Conservation (phyloP, 2,329 filamentous ascomycete genomes). For the Aspergillus transmontanensis region DNA sequence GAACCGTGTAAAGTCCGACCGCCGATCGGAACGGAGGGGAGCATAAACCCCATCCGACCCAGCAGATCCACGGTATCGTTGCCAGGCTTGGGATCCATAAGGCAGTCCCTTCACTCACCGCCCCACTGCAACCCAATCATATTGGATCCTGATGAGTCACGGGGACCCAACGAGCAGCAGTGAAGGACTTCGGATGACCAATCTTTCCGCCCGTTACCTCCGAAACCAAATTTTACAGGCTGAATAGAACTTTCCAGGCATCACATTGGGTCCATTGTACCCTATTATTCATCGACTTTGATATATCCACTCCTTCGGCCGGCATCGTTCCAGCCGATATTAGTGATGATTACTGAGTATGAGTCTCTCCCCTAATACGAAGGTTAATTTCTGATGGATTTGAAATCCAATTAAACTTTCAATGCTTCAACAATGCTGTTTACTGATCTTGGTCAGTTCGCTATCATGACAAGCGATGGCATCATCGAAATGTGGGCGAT, state of each 20-base stretch:
- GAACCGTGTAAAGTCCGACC: conserved; percentile 14
- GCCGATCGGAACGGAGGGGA: conserved; percentile 16
- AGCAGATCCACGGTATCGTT: background rate
- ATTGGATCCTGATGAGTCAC: conserved; percentile 17
- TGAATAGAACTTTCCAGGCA: conserved; percentile 15
- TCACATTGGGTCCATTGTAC: background rate
- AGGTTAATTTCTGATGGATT: background rate
- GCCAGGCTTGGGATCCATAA: background rate
- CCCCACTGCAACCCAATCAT: conserved; percentile 16
- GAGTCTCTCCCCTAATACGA: background rate
- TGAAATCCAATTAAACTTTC: background rate
- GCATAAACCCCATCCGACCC: conserved; percentile 3
- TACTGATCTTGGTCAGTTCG: background rate
- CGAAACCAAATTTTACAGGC: background rate
- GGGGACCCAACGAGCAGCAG: background rate
- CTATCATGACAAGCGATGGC: background rate
- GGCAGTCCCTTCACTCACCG: conserved; percentile 16
- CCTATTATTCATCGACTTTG: conserved; percentile 3
- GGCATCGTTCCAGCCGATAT: conserved; percentile 1
- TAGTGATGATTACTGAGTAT: background rate
- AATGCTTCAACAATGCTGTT: background rate
- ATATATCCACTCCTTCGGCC: background rate
- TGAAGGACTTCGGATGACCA: conserved; percentile 19
- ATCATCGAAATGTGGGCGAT: background rate
- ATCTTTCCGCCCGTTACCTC: conserved; percentile 23